Conservation (phyloP, 352 stramenopile genomes). For the Globisporangium spiculum region DNA sequence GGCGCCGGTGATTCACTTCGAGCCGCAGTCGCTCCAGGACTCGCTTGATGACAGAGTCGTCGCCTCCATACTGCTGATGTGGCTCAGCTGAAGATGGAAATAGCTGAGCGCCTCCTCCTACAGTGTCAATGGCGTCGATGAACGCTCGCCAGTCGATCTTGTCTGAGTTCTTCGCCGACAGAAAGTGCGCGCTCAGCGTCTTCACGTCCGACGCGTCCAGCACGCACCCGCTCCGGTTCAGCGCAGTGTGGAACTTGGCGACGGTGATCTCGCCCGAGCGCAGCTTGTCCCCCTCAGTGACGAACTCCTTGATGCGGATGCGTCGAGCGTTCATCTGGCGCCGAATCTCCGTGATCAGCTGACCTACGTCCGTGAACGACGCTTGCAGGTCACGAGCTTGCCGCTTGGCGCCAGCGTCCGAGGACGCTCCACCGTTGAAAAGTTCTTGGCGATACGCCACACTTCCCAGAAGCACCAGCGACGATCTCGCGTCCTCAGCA, state of each 20-base stretch:
- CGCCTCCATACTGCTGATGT: neutral
- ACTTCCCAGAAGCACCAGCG: slow-evolving; percentile 44
- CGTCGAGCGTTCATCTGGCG: slow-evolving; percentile 62
- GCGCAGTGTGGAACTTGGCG: slow-evolving; percentile 82
- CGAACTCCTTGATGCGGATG: slow-evolving; percentile 82
- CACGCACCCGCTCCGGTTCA: slow-evolving; percentile 77
- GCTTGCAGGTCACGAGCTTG: slow-evolving; percentile 27
- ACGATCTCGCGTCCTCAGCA: slow-evolving; percentile 17
- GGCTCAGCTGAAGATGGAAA: neutral
- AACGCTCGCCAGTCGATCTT: slow-evolving; percentile 83
- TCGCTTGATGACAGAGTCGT: slow-evolving; percentile 15
- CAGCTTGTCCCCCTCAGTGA: slow-evolving; percentile 76
- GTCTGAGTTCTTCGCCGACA: slow-evolving; percentile 54
- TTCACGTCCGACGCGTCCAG: slow-evolving; percentile 61
- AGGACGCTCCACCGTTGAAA: slow-evolving; percentile 33
- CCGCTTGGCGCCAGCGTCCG: slow-evolving; percentile 23
- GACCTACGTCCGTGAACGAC: slow-evolving; percentile 27
- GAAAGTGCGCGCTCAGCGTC: slow-evolving; percentile 63
- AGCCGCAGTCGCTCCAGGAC: slow-evolving; percentile 45
- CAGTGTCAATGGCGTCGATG: slow-evolving; percentile 46
- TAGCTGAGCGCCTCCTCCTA: neutral
- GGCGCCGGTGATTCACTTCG: slow-evolving; percentile 57
- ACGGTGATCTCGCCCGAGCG: slow-evolving; percentile 78
- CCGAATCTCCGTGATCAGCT: slow-evolving; percentile 56
- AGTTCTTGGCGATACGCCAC: slow-evolving; percentile 62